Percentiles rank a stretch among this genome's conserved stretches.
These are phyloP conservation scores for Coemansia asiatica DNA, from an alignment of 192 early-diverging fungal species.

Conservation along the genomic window DNA sequence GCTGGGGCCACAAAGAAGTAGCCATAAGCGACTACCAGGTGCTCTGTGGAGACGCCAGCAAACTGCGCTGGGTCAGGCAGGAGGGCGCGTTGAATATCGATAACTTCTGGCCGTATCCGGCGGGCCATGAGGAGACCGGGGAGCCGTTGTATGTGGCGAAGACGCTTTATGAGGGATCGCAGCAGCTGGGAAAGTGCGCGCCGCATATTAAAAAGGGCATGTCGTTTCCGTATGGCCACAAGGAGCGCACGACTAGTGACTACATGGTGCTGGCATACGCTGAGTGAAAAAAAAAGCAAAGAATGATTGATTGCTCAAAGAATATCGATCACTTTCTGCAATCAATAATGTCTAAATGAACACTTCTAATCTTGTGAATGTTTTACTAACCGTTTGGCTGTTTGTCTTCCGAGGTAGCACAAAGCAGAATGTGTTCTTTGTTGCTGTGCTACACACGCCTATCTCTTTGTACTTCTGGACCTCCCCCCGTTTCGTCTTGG, in stretches of 20 bases:
- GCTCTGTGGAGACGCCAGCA: slow-evolving; percentile 61
- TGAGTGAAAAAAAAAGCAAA: not conserved
- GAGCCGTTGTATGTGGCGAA: slow-evolving; percentile 56
- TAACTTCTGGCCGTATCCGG: slow-evolving; percentile 35
- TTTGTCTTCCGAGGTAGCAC: not conserved
- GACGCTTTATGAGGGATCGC: slow-evolving; percentile 50
- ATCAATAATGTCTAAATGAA: too few relatives aligned
- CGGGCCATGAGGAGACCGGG: slow-evolving; percentile 50
- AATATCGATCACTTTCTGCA: too few relatives aligned
- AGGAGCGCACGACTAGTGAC: slow-evolving; percentile 39
- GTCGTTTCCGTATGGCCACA: slow-evolving; percentile 52
- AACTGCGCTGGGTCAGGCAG: slow-evolving; percentile 58
- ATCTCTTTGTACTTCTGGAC: too few relatives aligned
- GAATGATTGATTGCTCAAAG: too few relatives aligned
- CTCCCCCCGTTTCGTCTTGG: too few relatives aligned
- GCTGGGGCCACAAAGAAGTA: slow-evolving; percentile 61
- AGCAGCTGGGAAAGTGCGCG: slow-evolving; percentile 58
- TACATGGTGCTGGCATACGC: slow-evolving; percentile 55
- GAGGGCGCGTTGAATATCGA: slow-evolving; percentile 47
- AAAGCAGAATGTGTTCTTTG: too few relatives aligned
- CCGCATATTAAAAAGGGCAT: slow-evolving; percentile 56
- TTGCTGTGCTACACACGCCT: too few relatives aligned
- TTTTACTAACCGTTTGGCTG: too few relatives aligned
- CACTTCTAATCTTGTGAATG: too few relatives aligned
- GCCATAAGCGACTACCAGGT: slow-evolving; percentile 58